Conservation (phyloP, 2,329 filamentous ascomycete genomes). For the Penicillium psychrosexuale region DNA sequence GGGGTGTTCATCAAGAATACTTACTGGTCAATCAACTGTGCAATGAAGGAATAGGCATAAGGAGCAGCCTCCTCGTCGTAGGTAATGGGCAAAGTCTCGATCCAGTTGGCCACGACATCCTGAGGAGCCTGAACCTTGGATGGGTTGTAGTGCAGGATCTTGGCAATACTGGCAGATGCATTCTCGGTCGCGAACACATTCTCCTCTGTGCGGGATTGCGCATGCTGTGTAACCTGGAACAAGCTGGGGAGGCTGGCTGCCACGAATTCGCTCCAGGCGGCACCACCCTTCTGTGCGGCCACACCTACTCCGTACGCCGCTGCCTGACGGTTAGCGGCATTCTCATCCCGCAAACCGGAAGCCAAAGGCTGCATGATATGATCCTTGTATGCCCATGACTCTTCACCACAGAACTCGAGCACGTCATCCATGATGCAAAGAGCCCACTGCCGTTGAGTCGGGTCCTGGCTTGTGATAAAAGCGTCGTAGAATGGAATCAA, state of each 20-base stretch:
- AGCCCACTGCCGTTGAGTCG: conserved; percentile 97
- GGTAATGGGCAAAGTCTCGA: conserved; percentile 83
- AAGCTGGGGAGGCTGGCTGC: conserved; percentile 74
- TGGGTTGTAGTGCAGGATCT: conserved; percentile 89
- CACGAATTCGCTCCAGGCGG: conserved; percentile 82
- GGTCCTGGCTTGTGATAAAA: conserved; percentile 76
- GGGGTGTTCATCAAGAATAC: conserved; percentile 39
- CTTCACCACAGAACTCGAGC: conserved; percentile 88
- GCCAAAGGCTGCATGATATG: conserved; percentile 85
- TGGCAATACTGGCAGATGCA: conserved; percentile 91
- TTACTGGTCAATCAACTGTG: conserved; percentile 91
- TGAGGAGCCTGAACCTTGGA: conserved; percentile 72
- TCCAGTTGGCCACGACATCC: conserved; percentile 76
- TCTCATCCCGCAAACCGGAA: conserved; percentile 78
- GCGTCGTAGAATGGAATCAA: conserved; percentile 80
- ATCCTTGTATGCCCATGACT: conserved; percentile 81
- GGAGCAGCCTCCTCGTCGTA: conserved; percentile 98
- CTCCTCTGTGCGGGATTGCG: conserved; percentile 81
- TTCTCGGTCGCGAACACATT: conserved; percentile 98
- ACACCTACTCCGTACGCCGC: conserved; percentile 95
- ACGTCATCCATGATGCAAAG: conserved; percentile 98
- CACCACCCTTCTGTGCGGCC: conserved; percentile 86
- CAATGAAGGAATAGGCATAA: conserved; percentile 89
- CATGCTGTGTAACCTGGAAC: conserved; percentile 78
- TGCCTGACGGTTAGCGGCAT: conserved; percentile 90